Conservation (phyloP, 306 rosid genomes). For the Arachis hypogaea region DNA sequence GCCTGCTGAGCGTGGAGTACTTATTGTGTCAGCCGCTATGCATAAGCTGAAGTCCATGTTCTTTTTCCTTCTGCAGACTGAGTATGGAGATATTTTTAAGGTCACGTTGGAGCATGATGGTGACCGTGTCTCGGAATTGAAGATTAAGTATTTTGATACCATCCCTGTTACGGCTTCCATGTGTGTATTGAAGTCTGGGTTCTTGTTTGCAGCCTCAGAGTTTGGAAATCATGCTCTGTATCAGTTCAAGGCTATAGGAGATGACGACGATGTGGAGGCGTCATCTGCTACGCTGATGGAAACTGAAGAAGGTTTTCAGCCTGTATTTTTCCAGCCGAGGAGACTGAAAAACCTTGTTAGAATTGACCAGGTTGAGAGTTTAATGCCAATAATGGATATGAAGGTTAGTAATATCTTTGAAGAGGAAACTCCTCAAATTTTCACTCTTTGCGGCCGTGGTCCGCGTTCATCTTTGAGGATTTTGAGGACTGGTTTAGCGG, state of each 20-base stretch:
- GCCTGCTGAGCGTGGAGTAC: constrained; percentile 89
- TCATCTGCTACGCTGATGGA: constrained; percentile 85
- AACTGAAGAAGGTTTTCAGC: constrained; percentile 91
- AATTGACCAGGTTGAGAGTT: constrained; percentile 94
- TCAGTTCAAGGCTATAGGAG: constrained; percentile 89
- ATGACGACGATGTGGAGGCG: constrained; percentile 92
- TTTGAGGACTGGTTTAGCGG: constrained; percentile 93
- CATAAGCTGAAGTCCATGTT: constrained; percentile 82
- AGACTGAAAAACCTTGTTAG: constrained; percentile 86
- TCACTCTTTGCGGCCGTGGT: constrained; percentile 95
- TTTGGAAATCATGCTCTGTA: constrained; percentile 90
- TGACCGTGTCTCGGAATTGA: constrained; percentile 76
- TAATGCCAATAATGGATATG: constrained; percentile 96
- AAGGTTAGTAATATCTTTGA: constrained; percentile 82
- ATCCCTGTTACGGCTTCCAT: constrained; percentile 89
- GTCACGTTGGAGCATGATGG: constrained; percentile 81
- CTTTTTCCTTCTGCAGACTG: constrained; percentile 92
- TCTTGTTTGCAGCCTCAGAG: constrained; percentile 91
- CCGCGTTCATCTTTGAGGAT: constrained; percentile 95
- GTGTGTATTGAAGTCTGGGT: constrained; percentile 94
- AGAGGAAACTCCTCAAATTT: constrained; percentile 97
- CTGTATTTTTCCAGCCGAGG: constrained; percentile 89
- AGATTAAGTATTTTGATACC: constrained; percentile 90
- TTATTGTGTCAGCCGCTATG: constrained; percentile 90
- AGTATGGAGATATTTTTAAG: constrained; percentile 95